Percentiles rank a stretch among this genome's conserved stretches.
Evolutionary conservation across 768 basidiomycete genomes (phyloP).

Genomic region (Trametes maxima): DNA sequence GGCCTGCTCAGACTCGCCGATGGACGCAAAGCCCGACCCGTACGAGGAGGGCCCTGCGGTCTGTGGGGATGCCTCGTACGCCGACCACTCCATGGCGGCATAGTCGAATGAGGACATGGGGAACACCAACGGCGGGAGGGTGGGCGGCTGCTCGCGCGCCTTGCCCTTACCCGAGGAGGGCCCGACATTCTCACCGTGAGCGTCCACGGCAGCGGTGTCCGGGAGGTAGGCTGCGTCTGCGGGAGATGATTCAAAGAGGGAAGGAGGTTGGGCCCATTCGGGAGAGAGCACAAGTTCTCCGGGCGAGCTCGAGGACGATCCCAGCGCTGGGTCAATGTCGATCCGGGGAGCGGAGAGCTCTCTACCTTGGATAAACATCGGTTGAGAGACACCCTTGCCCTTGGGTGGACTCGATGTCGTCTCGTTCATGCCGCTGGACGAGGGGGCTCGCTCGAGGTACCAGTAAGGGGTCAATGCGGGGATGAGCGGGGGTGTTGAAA

Average conservation of each 20-base stretch:
- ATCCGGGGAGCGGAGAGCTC: slow-evolving; percentile 3
- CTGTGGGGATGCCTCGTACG: slow-evolving; percentile 30
- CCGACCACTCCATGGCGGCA: slow-evolving; percentile 26
- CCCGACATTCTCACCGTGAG: slow-evolving; percentile 11
- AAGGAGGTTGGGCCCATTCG: slow-evolving; percentile 2
- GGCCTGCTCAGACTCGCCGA: slow-evolving; percentile 19
- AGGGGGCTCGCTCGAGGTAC: slow-evolving; percentile 6
- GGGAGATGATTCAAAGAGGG: not conserved
- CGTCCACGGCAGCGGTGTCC: not conserved
- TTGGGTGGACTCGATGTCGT: slow-evolving; percentile 38
- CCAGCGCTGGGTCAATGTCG: slow-evolving; percentile 5
- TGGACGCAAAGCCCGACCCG: slow-evolving; percentile 26
- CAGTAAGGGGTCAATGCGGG: slow-evolving; percentile 6
- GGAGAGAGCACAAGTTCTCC: not conserved
- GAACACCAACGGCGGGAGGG: slow-evolving; percentile 67
- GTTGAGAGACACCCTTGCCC: slow-evolving; percentile 58
- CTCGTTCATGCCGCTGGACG: slow-evolving; percentile 19
- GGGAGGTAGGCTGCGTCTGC: not conserved
- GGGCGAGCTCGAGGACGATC: slow-evolving; percentile 11
- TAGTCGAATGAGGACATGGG: slow-evolving; percentile 55
- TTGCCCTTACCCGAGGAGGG: slow-evolving; percentile 51
- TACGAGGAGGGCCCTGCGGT: slow-evolving; percentile 34
- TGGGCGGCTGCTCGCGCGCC: slow-evolving; percentile 53
- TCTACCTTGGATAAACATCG: slow-evolving; percentile 48
- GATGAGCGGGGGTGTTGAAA: slow-evolving; percentile 8